phyloP scores from a whole-genome alignment of 108 stramenopile genomes.

The Nitzschia sp. region DNA sequence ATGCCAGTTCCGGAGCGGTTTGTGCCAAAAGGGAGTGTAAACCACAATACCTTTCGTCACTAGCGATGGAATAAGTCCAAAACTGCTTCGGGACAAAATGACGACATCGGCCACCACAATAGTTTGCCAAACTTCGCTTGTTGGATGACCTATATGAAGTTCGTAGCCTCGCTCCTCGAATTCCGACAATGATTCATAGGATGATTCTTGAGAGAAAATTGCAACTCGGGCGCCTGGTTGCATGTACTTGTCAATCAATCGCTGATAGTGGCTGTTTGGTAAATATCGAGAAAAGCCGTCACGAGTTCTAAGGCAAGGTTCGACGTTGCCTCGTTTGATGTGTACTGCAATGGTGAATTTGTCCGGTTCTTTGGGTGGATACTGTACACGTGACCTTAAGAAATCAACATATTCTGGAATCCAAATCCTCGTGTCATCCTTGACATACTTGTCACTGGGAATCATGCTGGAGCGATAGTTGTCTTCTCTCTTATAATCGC shows the following conservation, averaged over 20 bases:
- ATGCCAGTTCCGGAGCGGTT: conserved; percentile 27
- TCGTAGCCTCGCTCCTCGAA: conserved; percentile 30
- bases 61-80: conserved; percentile 41
- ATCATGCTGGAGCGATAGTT: background rate
- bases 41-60: conserved; percentile 16
- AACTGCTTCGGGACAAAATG: conserved; percentile 38
- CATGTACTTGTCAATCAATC: conserved; percentile 19
- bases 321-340: conserved; percentile 33
- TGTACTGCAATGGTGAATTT: conserved; percentile 36
- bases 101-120: conserved; percentile 32
- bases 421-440: conserved; percentile 18
- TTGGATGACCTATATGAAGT: conserved; percentile 22
- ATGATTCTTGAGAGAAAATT: conserved; percentile 20
- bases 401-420: conserved; percentile 23
- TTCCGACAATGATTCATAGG: conserved; percentile 26
- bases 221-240: conserved; percentile 13
- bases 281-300: conserved; percentile 27
- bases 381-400: background rate
- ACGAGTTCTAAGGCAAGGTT: conserved; percentile 18
- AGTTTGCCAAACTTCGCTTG: conserved; percentile 32
- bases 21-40: conserved; percentile 44
- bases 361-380: conserved; percentile 9
- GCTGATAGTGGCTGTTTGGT: conserved; percentile 39
- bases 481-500: background rate
- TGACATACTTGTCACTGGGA: background rate